Evolutionary conservation across 345 rosid genomes (phyloP).

Genomic region (Isatis tinctoria): DNA sequence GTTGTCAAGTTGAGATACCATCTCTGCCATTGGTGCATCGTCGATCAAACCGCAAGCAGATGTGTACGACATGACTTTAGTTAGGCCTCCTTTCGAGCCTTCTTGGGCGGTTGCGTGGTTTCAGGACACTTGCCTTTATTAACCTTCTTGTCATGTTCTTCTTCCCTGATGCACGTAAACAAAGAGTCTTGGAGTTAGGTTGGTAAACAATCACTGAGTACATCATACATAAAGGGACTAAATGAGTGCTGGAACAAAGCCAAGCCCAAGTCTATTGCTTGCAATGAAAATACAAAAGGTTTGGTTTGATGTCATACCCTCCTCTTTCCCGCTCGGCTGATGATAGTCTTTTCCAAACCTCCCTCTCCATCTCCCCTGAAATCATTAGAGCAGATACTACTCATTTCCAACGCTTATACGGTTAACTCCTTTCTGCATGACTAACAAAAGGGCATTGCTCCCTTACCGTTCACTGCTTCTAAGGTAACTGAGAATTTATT

Average conservation of each 20-base stretch:
- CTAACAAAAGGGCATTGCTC: not conserved
- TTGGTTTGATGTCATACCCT: slow-evolving; percentile 10
- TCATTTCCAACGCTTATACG: not conserved
- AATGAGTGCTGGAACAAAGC: not conserved
- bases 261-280: not conserved
- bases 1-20: no score
- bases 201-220: not conserved
- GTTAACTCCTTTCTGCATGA: not conserved
- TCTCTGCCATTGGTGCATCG: no score
- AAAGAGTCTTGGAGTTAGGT: not conserved
- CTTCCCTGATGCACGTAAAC: slow-evolving; percentile 14
- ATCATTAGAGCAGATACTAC: not conserved
- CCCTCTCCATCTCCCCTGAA: slow-evolving; percentile 26
- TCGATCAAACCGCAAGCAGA: no score
- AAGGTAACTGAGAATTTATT: slow-evolving; percentile 38
- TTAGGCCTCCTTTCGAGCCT: not conserved
- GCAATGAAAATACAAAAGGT: not conserved
- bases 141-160: not conserved
- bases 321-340: not conserved
- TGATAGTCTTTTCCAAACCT: slow-evolving; percentile 24
- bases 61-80: not conserved
- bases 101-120: not conserved
- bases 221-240: not conserved
- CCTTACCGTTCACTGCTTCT: slow-evolving; percentile 49
- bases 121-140: not conserved